Conservation (phyloP, 1,284 basidiomycete species). For the Bjerkandera adusta region DNA sequence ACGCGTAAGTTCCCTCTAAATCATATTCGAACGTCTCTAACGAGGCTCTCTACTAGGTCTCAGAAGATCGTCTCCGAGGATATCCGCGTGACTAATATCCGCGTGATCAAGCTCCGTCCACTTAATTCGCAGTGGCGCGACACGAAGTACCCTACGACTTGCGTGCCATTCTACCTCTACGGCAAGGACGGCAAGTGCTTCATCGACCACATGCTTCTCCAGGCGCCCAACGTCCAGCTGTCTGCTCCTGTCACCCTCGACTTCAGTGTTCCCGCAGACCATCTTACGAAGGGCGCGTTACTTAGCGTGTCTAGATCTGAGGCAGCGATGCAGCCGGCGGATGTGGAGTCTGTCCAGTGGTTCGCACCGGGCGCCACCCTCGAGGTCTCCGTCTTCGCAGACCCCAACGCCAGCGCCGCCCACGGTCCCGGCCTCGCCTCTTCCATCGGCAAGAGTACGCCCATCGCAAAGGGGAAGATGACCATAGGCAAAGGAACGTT, state of each 20-base stretch:
- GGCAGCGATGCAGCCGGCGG: slow-evolving; percentile 8
- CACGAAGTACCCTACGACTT: slow-evolving; percentile 26
- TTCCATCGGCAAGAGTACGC: not conserved
- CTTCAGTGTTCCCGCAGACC: not conserved
- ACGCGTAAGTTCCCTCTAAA: too few species aligned
- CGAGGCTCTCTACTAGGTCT: too few species aligned
- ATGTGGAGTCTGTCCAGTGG: not conserved
- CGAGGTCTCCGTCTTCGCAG: not conserved
- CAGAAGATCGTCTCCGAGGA: too few species aligned
- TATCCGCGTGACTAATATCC: slow-evolving; percentile 28
- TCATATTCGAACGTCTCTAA: too few species aligned
- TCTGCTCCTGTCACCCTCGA: slow-evolving; percentile 30
- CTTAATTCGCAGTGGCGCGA: slow-evolving; percentile 27
- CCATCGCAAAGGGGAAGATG: slow-evolving; percentile 5
- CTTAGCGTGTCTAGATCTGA: slow-evolving; percentile 6
- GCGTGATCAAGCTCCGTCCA: slow-evolving; percentile 30
- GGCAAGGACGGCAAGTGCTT: slow-evolving; percentile 32
- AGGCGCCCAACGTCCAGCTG: slow-evolving; percentile 39
- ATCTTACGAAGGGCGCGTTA: slow-evolving; percentile 1
- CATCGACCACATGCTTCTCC: slow-evolving; percentile 39
- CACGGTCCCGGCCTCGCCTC: slow-evolving; percentile 7
- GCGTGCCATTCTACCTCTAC: slow-evolving; percentile 43
- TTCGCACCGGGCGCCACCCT: not conserved
- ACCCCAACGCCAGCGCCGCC: slow-evolving; percentile 4
- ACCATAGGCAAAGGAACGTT: not conserved